Conservation (phyloP, 2,329 filamentous ascomycete species). For the Neofusicoccum ribis region DNA sequence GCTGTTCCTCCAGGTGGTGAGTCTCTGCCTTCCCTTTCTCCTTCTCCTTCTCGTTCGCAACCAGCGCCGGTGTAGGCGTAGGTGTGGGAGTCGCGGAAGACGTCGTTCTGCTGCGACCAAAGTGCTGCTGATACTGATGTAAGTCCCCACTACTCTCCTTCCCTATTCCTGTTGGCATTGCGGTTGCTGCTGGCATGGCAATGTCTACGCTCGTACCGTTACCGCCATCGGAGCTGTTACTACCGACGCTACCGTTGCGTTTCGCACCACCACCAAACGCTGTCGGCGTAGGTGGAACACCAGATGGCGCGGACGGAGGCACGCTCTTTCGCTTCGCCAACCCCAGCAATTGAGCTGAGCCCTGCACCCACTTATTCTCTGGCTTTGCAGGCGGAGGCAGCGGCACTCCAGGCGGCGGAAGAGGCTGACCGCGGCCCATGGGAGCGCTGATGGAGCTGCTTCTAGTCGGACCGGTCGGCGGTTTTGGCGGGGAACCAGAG, state of each 20-base stretch:
- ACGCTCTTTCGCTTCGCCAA: conserved; percentile 36
- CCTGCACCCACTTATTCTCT: conserved; percentile 38
- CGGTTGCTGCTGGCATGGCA: too few species aligned
- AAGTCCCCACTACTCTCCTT: too few species aligned
- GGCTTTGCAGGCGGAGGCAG: conserved; percentile 68
- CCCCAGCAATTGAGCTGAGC: not conserved
- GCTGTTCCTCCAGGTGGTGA: conserved; percentile 22
- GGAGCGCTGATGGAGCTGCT: conserved; percentile 44
- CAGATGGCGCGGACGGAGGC: conserved; percentile 41
- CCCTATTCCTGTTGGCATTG: not conserved
- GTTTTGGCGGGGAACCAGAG: not conserved
- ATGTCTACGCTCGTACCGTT: too few species aligned
- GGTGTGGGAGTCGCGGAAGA: too few species aligned
- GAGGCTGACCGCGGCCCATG: conserved; percentile 78
- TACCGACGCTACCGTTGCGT: not conserved
- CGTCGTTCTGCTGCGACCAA: too few species aligned
- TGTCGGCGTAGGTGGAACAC: not conserved
- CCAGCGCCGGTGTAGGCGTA: too few species aligned
- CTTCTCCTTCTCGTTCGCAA: not conserved
- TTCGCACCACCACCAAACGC: not conserved
- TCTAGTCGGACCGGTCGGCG: not conserved
- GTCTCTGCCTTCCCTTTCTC: conserved; percentile 22
- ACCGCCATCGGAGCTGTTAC: not conserved
- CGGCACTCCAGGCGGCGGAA: conserved; percentile 78
- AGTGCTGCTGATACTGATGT: too few species aligned